Percentiles rank a stretch among this genome's conserved stretches.
Conservation (phyloP, 1,139 yeast species). For the Taiozyma sp. region DNA sequence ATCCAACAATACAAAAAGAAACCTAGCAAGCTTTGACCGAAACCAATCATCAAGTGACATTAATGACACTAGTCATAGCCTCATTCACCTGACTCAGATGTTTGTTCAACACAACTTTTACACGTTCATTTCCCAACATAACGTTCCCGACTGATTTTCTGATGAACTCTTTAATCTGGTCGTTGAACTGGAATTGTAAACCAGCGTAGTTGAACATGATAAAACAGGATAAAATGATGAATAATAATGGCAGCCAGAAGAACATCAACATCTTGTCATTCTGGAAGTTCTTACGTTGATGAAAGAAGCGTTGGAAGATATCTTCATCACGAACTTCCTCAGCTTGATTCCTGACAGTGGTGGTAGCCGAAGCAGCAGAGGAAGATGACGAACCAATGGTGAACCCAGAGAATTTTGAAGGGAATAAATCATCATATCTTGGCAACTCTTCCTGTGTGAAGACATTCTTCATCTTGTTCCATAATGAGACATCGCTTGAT, state of each 20-base stretch:
- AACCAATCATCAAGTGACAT: slow-evolving; percentile 4
- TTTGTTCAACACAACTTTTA: slow-evolving; percentile 48
- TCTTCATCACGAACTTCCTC: slow-evolving; percentile 32
- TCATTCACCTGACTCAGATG: slow-evolving; percentile 32
- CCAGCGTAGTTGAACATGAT: slow-evolving; percentile 48
- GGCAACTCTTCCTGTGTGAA: slow-evolving; percentile 56
- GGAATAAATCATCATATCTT: slow-evolving; percentile 79
- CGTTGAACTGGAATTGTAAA: slow-evolving; percentile 25
- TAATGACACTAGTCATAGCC: slow-evolving; percentile 28
- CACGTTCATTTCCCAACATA: slow-evolving; percentile 67
- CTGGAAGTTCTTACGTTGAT: slow-evolving; percentile 61
- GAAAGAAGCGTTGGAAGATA: slow-evolving; percentile 49
- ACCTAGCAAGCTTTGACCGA: slow-evolving; percentile 1
- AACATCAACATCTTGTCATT: slow-evolving; percentile 84
- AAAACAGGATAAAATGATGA: slow-evolving; percentile 48
- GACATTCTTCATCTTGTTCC: slow-evolving; percentile 63
- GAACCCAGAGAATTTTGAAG: slow-evolving; percentile 31
- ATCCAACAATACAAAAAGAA: not conserved
- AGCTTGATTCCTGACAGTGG: slow-evolving; percentile 15
- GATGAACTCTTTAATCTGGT: slow-evolving; percentile 39
- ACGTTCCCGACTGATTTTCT: slow-evolving; percentile 55
- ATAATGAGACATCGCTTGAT: slow-evolving; percentile 34
- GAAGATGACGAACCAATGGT: slow-evolving; percentile 17
- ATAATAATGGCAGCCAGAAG: slow-evolving; percentile 79
- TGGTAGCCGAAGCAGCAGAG: slow-evolving; percentile 22